Conservation (phyloP, 2,329 filamentous ascomycete genomes). For the Pseudogymnoascus sp. region DNA sequence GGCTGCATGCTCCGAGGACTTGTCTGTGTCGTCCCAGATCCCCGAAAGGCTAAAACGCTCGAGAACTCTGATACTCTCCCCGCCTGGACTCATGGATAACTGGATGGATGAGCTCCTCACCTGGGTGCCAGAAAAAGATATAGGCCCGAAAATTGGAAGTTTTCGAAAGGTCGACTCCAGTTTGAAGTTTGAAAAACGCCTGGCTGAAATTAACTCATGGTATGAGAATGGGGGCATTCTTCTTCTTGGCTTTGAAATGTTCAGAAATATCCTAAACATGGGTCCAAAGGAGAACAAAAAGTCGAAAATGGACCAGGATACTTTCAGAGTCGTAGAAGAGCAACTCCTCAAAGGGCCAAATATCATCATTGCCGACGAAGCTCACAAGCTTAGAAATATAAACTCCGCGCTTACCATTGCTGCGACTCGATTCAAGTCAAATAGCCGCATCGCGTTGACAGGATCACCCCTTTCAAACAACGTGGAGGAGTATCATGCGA, state of each 20-base stretch:
- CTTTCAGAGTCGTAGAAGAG: conserved; percentile 34
- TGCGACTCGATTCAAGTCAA: conserved; percentile 55
- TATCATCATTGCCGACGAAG: conserved; percentile 78
- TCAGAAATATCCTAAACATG: conserved; percentile 40
- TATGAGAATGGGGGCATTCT: conserved; percentile 59
- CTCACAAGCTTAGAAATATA: conserved; percentile 68
- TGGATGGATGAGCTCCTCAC: conserved; percentile 70
- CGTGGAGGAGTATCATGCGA: conserved; percentile 73
- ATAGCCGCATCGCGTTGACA: conserved; percentile 71
- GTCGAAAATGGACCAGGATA: conserved; percentile 17
- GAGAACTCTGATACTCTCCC: conserved; percentile 67
- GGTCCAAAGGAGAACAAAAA: conserved; percentile 25
- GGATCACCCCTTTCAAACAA: conserved; percentile 83
- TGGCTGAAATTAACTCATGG: conserved; percentile 50
- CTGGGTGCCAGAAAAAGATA: conserved; percentile 52
- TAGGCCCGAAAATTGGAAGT: conserved; percentile 40
- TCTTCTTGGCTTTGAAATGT: conserved; percentile 67
- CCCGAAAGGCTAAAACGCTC: conserved; percentile 55
- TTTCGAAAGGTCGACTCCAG: conserved; percentile 48
- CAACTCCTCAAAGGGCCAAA: conserved; percentile 55
- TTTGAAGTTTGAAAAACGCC: conserved; percentile 32
- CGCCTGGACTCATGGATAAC: conserved; percentile 67
- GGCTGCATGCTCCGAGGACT: conserved; percentile 52
- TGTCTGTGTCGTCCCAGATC: conserved; percentile 54
- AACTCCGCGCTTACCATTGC: conserved; percentile 43